Evolutionary conservation across 129 eudicot genomes (phyloP).

Genomic region (Flaveria sonorensis): DNA sequence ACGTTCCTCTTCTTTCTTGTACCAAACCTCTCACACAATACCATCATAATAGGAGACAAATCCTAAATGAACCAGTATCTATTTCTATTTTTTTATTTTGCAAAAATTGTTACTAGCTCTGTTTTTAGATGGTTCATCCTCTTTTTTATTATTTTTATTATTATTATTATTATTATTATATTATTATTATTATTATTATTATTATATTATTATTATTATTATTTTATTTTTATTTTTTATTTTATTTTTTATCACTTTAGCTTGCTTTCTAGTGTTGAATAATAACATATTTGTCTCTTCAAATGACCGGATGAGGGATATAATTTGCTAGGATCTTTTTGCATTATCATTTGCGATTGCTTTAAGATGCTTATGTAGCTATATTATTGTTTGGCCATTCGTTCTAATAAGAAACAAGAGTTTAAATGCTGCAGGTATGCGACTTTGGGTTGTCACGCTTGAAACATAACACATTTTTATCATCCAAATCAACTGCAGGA

Average conservation of each 20-base stretch:
- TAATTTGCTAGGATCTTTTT: not conserved
- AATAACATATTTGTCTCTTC: not conserved
- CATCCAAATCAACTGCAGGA: conserved; percentile 98
- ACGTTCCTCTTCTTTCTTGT: not conserved
- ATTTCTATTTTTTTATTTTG: not conserved
- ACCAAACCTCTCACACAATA: not conserved
- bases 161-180: too few relatives aligned
- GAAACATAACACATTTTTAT: conserved; percentile 95
- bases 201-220: too few relatives aligned
- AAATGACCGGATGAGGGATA: not conserved
- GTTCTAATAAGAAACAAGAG: conserved; percentile 9
- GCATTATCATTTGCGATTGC: not conserved
- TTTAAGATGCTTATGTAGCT: not conserved
- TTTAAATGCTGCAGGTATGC: conserved; percentile 63
- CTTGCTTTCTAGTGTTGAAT: not conserved
- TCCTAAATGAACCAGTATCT: not conserved
- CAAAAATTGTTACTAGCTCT: not conserved
- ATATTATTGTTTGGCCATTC: conserved; percentile 7
- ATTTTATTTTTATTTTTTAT: too few relatives aligned
- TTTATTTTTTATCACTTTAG: not conserved
- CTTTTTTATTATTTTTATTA: too few relatives aligned
- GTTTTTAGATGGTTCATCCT: not conserved
- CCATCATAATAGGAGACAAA: not conserved
- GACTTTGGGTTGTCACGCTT: conserved; percentile 98
- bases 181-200: too few relatives aligned